Conservation (phyloP, 2,329 filamentous ascomycete genomes). For the Fusarium sp. region DNA sequence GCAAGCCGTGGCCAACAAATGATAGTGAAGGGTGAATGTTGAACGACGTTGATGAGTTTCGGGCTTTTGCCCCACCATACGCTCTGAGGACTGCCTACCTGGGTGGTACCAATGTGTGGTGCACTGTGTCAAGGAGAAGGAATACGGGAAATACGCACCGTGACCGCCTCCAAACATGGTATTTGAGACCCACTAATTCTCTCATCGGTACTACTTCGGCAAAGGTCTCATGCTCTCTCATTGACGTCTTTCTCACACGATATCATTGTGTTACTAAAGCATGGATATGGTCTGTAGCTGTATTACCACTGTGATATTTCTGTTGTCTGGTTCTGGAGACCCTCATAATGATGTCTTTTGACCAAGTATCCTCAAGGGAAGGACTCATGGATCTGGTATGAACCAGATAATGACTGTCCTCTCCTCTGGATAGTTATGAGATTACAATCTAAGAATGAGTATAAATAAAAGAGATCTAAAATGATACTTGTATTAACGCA, state of each 20-base stretch:
- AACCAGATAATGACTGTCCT: too few relatives aligned
- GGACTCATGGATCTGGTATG: neutral
- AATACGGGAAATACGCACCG: neutral
- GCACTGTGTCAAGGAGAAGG: neutral
- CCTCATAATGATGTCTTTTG: neutral
- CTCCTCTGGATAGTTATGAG: too few relatives aligned
- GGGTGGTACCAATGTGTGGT: slow-evolving; percentile 11
- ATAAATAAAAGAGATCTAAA: too few relatives aligned
- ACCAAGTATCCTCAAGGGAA: neutral
- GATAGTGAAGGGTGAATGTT: slow-evolving; percentile 20
- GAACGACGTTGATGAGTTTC: slow-evolving; percentile 30
- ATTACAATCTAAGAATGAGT: too few relatives aligned
- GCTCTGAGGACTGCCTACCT: slow-evolving; percentile 2
- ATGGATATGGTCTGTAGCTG: neutral
- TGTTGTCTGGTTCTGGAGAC: neutral
- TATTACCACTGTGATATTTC: neutral
- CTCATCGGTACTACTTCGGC: neutral
- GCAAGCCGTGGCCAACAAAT: slow-evolving; percentile 5
- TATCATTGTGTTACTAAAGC: neutral
- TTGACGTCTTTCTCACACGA: neutral
- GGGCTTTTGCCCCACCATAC: slow-evolving; percentile 39
- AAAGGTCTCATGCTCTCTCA: neutral
- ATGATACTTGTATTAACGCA: neutral
- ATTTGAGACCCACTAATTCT: neutral
- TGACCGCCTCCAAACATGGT: neutral